A percentile compares a stretch with the other conserved stretches of the same genome.
These are phyloP conservation scores for Coelastrella sp. DNA, from an alignment of 139 green algal species.

Conservation along the genomic window DNA sequence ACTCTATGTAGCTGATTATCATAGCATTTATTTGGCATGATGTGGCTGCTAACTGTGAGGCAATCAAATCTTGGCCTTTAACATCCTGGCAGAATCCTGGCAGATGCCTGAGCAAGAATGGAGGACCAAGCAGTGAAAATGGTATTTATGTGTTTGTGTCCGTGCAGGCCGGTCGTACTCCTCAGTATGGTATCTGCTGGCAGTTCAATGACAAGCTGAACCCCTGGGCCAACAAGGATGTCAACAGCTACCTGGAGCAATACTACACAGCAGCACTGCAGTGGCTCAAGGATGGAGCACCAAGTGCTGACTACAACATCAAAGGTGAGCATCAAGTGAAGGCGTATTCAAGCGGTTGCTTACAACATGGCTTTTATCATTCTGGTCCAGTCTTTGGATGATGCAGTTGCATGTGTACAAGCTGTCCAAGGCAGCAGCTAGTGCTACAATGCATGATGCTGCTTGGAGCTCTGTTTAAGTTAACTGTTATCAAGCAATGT, in stretches of 20 bases:
- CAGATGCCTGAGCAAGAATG: not conserved
- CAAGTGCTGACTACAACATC: not conserved
- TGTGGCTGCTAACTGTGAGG: too few relatives aligned
- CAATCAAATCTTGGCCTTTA: too few relatives aligned
- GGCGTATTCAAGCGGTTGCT: not conserved
- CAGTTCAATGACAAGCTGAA: conserved; percentile 34
- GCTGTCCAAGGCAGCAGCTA: too few relatives aligned
- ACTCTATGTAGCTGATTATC: too few relatives aligned
- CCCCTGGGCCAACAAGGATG: not conserved
- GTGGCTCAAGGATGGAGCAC: conserved; percentile 14
- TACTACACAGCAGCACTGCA: conserved; percentile 39
- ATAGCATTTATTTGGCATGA: too few relatives aligned
- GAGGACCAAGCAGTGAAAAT: not conserved
- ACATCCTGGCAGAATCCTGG: too few relatives aligned
- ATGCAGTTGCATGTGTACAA: too few relatives aligned
- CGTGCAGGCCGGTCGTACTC: conserved; percentile 12
- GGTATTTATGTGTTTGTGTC: not conserved
- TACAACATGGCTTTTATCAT: too few relatives aligned
- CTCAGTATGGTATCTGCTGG: conserved; percentile 33
- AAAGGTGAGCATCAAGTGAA: not conserved
- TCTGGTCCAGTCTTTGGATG: too few relatives aligned
- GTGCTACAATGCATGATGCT: too few relatives aligned
- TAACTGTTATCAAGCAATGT: too few relatives aligned
- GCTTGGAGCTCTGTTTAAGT: too few relatives aligned
- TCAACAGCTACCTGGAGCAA: not conserved